Conservation (phyloP, 495 filamentous ascomycete species). For the Geoglossum glabrum region DNA sequence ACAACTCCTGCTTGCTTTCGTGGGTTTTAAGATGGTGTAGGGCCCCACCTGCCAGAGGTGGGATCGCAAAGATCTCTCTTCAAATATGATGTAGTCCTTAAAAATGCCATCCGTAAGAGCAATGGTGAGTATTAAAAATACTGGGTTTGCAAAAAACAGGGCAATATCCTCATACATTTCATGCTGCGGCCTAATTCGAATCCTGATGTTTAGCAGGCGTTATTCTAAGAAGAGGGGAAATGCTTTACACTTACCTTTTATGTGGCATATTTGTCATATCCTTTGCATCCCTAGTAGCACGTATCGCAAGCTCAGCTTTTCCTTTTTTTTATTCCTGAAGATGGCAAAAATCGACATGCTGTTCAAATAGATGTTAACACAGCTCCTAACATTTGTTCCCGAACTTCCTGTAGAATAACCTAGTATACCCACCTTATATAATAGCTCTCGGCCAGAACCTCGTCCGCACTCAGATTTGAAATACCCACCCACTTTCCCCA, state of each 20-base stretch:
- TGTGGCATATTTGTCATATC: constrained; percentile 6
- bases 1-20: background rate
- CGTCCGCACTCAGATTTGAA: constrained; percentile 6
- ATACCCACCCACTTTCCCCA: constrained; percentile 8
- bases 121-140: background rate
- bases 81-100: background rate
- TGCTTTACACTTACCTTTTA: constrained; percentile 7
- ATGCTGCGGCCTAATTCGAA: background rate
- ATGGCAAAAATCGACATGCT: constrained; percentile 7
- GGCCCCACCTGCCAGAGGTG: background rate
- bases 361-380: background rate
- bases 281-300: constrained; percentile 7
- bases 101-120: background rate
- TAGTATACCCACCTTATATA: constrained; percentile 8
- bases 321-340: constrained; percentile 10
- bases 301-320: constrained; percentile 5
- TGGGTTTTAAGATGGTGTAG: background rate
- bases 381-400: constrained; percentile 5
- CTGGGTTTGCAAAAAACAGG: background rate
- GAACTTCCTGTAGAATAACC: background rate
- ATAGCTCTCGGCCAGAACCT: constrained; percentile 9
- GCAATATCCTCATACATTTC: background rate
- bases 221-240: constrained; percentile 3
- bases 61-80: background rate
- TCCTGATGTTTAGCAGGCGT: constrained; percentile 5